Percentiles rank a stretch among this genome's conserved stretches.
Conservation (phyloP, 176 grass and related monocot genomes). For the Areca catechu region DNA sequence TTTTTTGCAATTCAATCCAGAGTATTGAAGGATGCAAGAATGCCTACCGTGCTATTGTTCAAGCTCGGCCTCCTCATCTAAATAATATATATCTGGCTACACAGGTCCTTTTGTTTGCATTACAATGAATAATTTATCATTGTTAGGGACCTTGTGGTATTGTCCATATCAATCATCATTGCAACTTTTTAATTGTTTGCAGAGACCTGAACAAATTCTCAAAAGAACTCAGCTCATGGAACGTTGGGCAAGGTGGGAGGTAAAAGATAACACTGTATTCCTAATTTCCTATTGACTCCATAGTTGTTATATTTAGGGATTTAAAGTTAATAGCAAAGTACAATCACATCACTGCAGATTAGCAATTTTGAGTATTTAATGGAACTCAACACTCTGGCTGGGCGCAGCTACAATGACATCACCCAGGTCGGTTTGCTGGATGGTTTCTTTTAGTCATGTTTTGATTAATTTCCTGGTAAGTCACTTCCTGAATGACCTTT, state of each 20-base stretch:
- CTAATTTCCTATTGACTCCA: not conserved
- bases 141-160: no score
- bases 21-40: constrained; percentile 82
- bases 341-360: constrained; percentile 39
- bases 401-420: constrained; percentile 19
- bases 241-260: constrained; percentile 96
- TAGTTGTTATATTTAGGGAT: constrained; percentile 6
- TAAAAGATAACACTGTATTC: constrained; percentile 13
- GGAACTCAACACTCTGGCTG: constrained; percentile 82
- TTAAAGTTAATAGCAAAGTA: no score
- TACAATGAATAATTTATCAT: no score
- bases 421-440: constrained; percentile 34
- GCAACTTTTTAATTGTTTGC: not conserved
- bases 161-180: no score
- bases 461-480: not conserved
- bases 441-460: not conserved
- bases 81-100: constrained; percentile 97
- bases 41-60: constrained; percentile 93
- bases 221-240: constrained; percentile 97
- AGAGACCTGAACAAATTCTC: constrained; percentile 98
- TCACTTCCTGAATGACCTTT: not conserved
- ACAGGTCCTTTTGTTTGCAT: constrained; percentile 42
- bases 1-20: constrained; percentile 22
- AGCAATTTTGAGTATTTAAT: constrained; percentile 98
- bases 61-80: constrained; percentile 74